Evolutionary conservation across 2,329 filamentous ascomycete species (phyloP), one percentile per base, ranked within the genome.

Genomic region (Curvularia sp.): DNA sequence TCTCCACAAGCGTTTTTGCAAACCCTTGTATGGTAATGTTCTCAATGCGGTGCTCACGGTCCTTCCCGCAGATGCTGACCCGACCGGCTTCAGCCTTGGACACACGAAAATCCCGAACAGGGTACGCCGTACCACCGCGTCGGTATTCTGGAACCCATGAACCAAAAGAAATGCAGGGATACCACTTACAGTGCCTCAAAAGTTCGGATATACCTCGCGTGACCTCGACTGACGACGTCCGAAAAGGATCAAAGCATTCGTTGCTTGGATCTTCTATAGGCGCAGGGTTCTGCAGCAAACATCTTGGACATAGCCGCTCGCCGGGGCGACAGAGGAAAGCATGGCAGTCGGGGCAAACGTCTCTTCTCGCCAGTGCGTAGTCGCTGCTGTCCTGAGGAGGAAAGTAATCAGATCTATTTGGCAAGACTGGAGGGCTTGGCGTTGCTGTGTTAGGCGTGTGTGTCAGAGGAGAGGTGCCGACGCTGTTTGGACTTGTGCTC

Each of bases 171-270:
- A 62, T 57, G 58, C 54, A 65, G 60, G 62, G 55, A 53, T 31
- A 30, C 20, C 18, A 71, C 75, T 76, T 70, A 77, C 75, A 77
- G 54, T 77, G 73, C 38, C 71, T 63, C 49, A 77, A 57, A n/a
- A 77, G 58, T 39, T 75, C 73, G 15, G 72, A 72, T 7, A 73
- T 66, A 2, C 47, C 63, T 41, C 55, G 60, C 53, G 70, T 67
- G 18, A 74, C 66, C 3, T 70, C 63, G 3, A 77, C 60, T 5
- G 73, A 66, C 15, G 64, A 66, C 1, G 68, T 70, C 18, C 66
- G 61, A 59, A 77, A 77, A 4, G 75, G 75, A 57, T 77, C 75
- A 51, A 75, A 68, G 8, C 69, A 51, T 50, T 67, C 65, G 24
- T 67, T 70, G 35, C 71, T 68, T 20, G 68, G 62, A 26, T 69